phyloP scores from a whole-genome alignment of 768 basidiomycete species.

The Ramaria sp. region DNA sequence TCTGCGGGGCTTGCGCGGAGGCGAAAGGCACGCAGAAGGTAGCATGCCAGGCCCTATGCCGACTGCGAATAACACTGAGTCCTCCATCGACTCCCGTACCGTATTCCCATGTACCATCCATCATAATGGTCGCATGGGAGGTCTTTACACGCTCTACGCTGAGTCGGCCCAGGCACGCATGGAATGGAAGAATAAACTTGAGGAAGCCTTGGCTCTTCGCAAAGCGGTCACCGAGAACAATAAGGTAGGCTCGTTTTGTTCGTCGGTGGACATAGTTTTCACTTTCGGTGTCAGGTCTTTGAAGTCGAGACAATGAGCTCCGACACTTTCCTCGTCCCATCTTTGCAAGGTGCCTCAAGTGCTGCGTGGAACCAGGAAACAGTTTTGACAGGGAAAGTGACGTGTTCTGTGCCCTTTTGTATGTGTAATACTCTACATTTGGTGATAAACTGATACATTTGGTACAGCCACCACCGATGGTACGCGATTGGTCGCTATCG shows the following conservation, averaged over 20 bases:
- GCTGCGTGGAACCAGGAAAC: slow-evolving; percentile 61
- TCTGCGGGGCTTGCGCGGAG: slow-evolving; percentile 48
- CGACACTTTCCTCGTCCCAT: slow-evolving; percentile 78
- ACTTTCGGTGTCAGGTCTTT: slow-evolving; percentile 43
- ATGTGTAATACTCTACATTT: slow-evolving; percentile 2
- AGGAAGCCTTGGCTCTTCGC: slow-evolving; percentile 78
- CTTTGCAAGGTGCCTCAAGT: slow-evolving; percentile 29
- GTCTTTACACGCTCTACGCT: slow-evolving; percentile 78
- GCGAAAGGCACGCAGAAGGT: slow-evolving; percentile 24
- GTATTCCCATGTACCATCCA: slow-evolving; percentile 85
- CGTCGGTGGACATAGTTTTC: neutral
- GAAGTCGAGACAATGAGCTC: slow-evolving; percentile 84
- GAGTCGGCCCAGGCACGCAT: slow-evolving; percentile 62
- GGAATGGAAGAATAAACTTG: slow-evolving; percentile 86
- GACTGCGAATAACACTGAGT: slow-evolving; percentile 26
- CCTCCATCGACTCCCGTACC: slow-evolving; percentile 48
- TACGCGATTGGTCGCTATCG: slow-evolving; percentile 80
- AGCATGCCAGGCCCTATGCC: slow-evolving; percentile 14
- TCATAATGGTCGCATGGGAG: slow-evolving; percentile 82
- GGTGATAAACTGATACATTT: slow-evolving; percentile 10
- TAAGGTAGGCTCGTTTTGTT: slow-evolving; percentile 31
- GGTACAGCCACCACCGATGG: slow-evolving; percentile 68
- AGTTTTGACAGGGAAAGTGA: slow-evolving; percentile 73
- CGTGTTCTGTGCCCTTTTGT: slow-evolving; percentile 93
- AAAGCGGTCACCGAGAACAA: slow-evolving; percentile 86